Conservation (phyloP, 2,329 filamentous ascomycete genomes). For the Acephala macrosclerotiorum region DNA sequence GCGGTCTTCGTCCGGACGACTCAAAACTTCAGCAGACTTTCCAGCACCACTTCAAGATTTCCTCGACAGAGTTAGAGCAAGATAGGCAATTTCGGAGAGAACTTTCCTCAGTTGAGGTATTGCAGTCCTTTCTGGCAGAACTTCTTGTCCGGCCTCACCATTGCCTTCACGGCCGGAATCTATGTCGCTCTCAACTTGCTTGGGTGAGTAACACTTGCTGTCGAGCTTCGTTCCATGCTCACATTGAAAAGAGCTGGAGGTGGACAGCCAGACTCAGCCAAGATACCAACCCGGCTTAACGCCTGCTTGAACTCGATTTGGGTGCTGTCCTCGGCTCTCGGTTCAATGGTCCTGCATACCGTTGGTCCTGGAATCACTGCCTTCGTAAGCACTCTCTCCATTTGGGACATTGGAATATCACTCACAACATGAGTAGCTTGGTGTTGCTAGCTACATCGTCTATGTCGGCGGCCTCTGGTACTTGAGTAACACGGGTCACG, state of each 20-base stretch:
- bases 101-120: background rate
- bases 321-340: background rate
- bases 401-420: background rate
- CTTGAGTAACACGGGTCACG: background rate
- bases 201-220: background rate
- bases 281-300: background rate
- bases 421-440: background rate
- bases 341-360: background rate
- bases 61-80: background rate
- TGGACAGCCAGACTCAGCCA: background rate
- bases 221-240: background rate
- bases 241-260: background rate
- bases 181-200: constrained; percentile 7
- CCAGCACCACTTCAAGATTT: background rate
- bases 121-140: constrained; percentile 9
- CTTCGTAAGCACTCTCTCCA: background rate
- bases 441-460: background rate
- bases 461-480: constrained; percentile 1
- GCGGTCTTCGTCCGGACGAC: background rate
- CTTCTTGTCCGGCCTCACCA: background rate
- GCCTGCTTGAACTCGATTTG: background rate
- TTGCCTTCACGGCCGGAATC: background rate
- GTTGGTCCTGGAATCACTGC: constrained; percentile 2
- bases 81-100: background rate
- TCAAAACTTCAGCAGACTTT: background rate